Percentiles rank a stretch among this genome's conserved stretches.
Conservation (phyloP, 805 yeast genomes). For the Metschnikowia gelsemii region DNA sequence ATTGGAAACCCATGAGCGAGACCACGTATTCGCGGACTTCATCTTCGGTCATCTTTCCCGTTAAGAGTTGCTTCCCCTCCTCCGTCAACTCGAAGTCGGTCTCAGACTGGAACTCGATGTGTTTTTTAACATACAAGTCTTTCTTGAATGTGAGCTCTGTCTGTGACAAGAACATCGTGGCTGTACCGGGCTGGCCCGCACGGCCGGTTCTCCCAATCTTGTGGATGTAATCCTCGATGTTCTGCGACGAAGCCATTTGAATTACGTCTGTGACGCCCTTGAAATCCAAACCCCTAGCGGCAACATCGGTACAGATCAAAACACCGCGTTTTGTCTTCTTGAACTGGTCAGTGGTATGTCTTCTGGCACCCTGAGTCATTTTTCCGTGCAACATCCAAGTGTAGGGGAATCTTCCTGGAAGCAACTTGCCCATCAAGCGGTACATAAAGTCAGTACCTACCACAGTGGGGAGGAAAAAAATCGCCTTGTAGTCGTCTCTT, state of each 20-base stretch:
- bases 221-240: constrained; percentile 80
- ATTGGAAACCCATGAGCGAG: constrained; percentile 31
- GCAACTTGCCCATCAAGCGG: constrained; percentile 31
- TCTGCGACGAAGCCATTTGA: constrained; percentile 77
- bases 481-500: constrained; percentile 60
- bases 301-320: constrained; percentile 85
- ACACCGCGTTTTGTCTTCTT: constrained; percentile 48
- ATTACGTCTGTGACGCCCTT: constrained; percentile 82
- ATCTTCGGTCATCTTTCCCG: constrained; percentile 20
- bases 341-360: constrained; percentile 54
- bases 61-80: constrained; percentile 28
- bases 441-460: constrained; percentile 61
- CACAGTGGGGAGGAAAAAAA: constrained; percentile 80
- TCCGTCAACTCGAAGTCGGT: constrained; percentile 40
- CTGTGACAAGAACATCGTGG: constrained; percentile 57
- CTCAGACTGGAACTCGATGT: constrained; percentile 52
- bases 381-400: constrained; percentile 63
- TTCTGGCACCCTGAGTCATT: constrained; percentile 67
- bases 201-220: constrained; percentile 96
- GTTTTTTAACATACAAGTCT: constrained; percentile 47
- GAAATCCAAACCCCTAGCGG: constrained; percentile 96
- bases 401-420: constrained; percentile 8
- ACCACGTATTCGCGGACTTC: constrained; percentile 26
- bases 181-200: constrained; percentile 78
- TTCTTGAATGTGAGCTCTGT: constrained; percentile 57